phyloP scores from a whole-genome alignment of 495 filamentous ascomycete species.

The Podospora pseudocomata region DNA sequence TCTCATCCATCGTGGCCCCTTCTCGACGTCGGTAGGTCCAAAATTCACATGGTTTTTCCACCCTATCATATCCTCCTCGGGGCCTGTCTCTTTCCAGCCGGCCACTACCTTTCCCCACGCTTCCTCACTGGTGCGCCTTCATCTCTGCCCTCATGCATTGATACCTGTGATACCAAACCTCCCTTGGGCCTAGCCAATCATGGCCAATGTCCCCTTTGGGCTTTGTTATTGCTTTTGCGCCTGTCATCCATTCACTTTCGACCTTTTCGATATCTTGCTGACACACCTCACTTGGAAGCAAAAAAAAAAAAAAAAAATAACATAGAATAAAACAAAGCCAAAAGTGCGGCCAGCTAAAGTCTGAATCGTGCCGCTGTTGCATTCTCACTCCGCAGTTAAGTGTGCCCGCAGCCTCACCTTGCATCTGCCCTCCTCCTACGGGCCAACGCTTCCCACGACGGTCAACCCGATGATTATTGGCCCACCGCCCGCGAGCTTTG shows the following conservation, averaged over 20 bases:
- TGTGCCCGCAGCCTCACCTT: conserved; percentile 18
- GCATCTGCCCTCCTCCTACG: conserved; percentile 10
- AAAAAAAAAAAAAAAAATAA: conserved; percentile 3
- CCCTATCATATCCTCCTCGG: conserved; percentile 20
- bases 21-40: conserved; percentile 15
- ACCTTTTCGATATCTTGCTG: conserved; percentile 11
- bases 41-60: conserved; percentile 18
- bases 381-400: conserved; percentile 17
- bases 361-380: conserved; percentile 28
- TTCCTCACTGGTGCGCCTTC: conserved; percentile 18
- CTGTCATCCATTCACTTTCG: conserved; percentile 11
- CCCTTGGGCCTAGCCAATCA: conserved; percentile 22
- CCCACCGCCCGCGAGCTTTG: background rate
- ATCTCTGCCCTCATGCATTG: conserved; percentile 31
- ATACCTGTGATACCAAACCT: conserved; percentile 34
- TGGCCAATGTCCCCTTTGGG: background rate
- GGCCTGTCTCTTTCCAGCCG: conserved; percentile 2
- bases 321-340: background rate
- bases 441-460: conserved; percentile 4
- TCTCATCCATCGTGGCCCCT: background rate
- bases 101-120: conserved; percentile 17
- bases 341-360: conserved; percentile 16
- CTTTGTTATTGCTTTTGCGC: conserved; percentile 22
- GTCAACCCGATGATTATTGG: conserved; percentile 12
- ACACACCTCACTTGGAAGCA: conserved; percentile 4